phyloP scores from a whole-genome alignment of 345 rosid species.

The Pistacia integerrima region DNA sequence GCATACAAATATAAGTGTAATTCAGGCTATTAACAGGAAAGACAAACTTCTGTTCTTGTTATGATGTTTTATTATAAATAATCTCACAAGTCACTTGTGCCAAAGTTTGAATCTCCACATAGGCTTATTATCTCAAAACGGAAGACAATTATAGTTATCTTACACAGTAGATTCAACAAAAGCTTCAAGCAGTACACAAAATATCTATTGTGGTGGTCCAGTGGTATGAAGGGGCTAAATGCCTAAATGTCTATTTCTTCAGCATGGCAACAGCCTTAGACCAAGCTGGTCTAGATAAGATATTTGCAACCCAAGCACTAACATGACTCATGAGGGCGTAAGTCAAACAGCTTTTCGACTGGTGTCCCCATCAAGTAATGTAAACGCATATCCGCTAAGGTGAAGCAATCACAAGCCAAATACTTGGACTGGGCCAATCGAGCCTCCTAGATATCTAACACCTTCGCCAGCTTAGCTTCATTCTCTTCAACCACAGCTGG shows the following conservation, averaged over 20 bases:
- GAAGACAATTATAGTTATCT: not conserved
- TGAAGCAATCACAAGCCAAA: conserved; percentile 60
- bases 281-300: conserved; percentile 66
- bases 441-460: conserved; percentile 70
- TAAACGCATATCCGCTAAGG: conserved; percentile 60
- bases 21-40: no score
- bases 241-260: conserved; percentile 4
- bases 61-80: no score
- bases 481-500: conserved; percentile 52
- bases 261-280: conserved; percentile 53
- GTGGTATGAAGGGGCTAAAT: not conserved
- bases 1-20: no score
- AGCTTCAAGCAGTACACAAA: no score
- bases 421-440: conserved; percentile 60
- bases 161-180: not conserved
- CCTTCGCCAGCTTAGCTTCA: conserved; percentile 50
- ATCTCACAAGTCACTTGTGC: no score
- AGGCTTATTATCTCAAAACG: no score
- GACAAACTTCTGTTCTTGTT: no score
- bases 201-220: no score
- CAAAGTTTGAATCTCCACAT: no score
- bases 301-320: conserved; percentile 53
- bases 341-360: conserved; percentile 42
- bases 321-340: conserved; percentile 41
- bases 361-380: conserved; percentile 43